These are phyloP conservation scores for Dictyostelium discoideum DNA, from an alignment of 78 protist genomes.

Conservation along the genomic window DNA sequence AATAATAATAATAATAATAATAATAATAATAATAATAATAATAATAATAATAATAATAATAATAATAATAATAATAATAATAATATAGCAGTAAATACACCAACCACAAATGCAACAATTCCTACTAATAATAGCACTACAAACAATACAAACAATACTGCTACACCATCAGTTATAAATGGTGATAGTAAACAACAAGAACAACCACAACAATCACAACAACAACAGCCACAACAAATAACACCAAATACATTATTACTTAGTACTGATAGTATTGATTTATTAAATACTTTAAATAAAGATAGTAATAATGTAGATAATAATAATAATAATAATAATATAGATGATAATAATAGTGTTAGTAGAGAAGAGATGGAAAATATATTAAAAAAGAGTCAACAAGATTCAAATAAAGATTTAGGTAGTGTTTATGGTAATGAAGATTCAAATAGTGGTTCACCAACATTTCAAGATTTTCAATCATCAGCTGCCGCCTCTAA, in stretches of 20 bases:
- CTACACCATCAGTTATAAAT: neutral
- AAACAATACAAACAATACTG: no score
- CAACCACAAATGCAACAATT: no score
- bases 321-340: neutral
- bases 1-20: neutral
- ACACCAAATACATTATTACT: neutral
- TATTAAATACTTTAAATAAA: neutral
- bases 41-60: neutral
- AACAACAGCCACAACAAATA: neutral
- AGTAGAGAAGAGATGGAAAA: conserved; percentile 6
- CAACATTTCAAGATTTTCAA: neutral
- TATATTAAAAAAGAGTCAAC: neutral
- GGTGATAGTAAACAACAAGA: neutral
- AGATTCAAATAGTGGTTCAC: conserved; percentile 6
- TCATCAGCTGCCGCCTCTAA: neutral
- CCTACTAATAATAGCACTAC: no score
- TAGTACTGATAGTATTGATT: neutral
- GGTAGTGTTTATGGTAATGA: neutral
- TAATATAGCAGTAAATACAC: no score
- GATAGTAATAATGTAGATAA: neutral
- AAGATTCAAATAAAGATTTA: conserved; percentile 1
- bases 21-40: no score
- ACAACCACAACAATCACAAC: no score
- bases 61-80: neutral
- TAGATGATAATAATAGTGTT: conserved; percentile 9